Base-by-base conservation (phyloP, 495 filamentous ascomycete genomes). In the Rostrohypoxylon terebratum region DNA sequence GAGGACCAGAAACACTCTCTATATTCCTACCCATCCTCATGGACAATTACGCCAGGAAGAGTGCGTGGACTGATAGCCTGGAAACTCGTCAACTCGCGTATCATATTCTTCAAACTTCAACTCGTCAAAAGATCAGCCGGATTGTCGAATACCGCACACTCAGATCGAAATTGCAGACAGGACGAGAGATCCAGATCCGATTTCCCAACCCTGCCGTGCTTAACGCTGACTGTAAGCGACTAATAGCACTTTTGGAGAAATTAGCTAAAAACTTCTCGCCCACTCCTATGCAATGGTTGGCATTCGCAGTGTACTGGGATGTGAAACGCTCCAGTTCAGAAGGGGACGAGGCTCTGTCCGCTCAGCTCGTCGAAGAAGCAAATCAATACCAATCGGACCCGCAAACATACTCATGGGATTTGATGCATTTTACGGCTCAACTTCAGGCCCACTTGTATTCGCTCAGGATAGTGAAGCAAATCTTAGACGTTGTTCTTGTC, bases 391-490 rank as follows among this genome's bases (percentile, higher is more conserved):
- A 73, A 61, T 5, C 28, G 28, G n/a, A 74, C 55, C 0, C 34
- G 36, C 50, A 75, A 55, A 6, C 74, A 53, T 28, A 71, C 71
- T 80, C 81, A 7, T 93, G 91, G 92, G 83, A 84, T 1, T 83
- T 87, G 23, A 76, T 92, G 20, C 91, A 94, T 54, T 82, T 91
- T 10, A 73, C 83, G 11, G 90, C 90, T 4, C 88, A 92, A 66
- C 76, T 88, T 0, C 87, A 92, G 31, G 87, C 87, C 2, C 85
- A 84, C 3, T 79, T 86, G 6, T 93, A 93, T 70, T 92, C 91
- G 0, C 71, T 94, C 0, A 84, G 91, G 28, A 90, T 93, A 65
- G 72, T 90, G 2, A 81, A 83, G 34, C 90, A 93, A 66, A 75
- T 90, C 1, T 58, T 89, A 8, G 66, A 76, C 2, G 70, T 85